Conservation (phyloP, 164 flowering plant genomes). For the Chimonanthus praecox region DNA sequence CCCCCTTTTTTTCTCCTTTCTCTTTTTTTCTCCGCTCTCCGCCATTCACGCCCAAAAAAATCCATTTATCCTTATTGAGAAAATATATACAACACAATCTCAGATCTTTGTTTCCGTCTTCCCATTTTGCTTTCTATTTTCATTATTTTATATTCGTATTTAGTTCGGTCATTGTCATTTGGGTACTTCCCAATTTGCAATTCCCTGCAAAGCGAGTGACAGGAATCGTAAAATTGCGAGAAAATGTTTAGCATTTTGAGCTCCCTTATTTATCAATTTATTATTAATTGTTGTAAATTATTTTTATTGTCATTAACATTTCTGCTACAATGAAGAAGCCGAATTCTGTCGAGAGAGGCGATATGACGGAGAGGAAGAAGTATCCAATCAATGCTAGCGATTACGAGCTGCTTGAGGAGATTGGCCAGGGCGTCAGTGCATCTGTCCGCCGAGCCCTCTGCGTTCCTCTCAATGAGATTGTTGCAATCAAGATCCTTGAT, state of each 20-base stretch:
- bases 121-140: neutral
- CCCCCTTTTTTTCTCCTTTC: neutral
- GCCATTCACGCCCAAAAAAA: constrained; percentile 4
- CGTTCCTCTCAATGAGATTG: constrained; percentile 53
- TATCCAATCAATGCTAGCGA: constrained; percentile 70
- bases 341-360: constrained; percentile 1
- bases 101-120: neutral
- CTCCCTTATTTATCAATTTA: neutral
- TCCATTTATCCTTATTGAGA: neutral
- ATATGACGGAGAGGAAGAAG: constrained; percentile 55
- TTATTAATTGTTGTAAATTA: no score
- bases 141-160: neutral
- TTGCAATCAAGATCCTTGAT: constrained; percentile 90
- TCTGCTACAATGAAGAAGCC: neutral
- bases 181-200: neutral
- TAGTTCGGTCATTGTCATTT: neutral
- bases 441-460: constrained; percentile 75
- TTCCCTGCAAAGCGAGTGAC: neutral
- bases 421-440: constrained; percentile 83
- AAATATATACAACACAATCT: neutral
- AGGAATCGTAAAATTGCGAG: neutral
- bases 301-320: no score
- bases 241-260: neutral
- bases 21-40: neutral
- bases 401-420: constrained; percentile 65